These are phyloP conservation scores for Exophiala aquamarina DNA, from an alignment of 2,329 filamentous ascomycete species.

Conservation along the genomic window DNA sequence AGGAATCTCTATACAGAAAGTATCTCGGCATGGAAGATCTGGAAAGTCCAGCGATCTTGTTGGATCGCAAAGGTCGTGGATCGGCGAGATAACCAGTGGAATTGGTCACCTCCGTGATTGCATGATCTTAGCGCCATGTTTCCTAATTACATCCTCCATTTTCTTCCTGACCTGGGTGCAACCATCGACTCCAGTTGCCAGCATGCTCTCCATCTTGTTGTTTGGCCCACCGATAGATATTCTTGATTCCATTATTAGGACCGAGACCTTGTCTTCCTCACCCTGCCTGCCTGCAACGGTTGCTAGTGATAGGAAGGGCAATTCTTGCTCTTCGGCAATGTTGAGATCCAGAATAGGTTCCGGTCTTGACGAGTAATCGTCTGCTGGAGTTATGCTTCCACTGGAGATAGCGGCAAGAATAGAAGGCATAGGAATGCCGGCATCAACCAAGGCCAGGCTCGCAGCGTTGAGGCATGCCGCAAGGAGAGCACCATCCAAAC, in stretches of 20 bases:
- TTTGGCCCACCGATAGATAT: slow-evolving; percentile 64
- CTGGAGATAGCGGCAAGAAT: slow-evolving; percentile 88
- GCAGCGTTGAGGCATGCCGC: slow-evolving; percentile 88
- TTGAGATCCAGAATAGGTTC: slow-evolving; percentile 47
- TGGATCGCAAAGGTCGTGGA: slow-evolving; percentile 16
- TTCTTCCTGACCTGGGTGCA: slow-evolving; percentile 83
- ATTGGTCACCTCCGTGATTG: neutral
- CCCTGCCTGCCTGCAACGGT: slow-evolving; percentile 71
- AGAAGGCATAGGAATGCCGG: slow-evolving; percentile 91
- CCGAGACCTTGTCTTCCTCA: slow-evolving; percentile 62
- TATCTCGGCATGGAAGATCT: slow-evolving; percentile 27
- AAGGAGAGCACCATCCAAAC: slow-evolving; percentile 85
- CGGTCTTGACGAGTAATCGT: slow-evolving; percentile 18
- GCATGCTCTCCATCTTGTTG: slow-evolving; percentile 79
- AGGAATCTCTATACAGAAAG: slow-evolving; percentile 29
- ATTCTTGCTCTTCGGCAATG: slow-evolving; percentile 61
- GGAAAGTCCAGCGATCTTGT: slow-evolving; percentile 7
- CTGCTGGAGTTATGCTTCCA: slow-evolving; percentile 55
- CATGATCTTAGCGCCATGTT: slow-evolving; percentile 26
- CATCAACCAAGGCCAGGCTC: slow-evolving; percentile 88
- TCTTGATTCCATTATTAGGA: slow-evolving; percentile 81
- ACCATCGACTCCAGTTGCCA: slow-evolving; percentile 87
- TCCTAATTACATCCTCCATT: slow-evolving; percentile 70
- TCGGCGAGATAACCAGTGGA: neutral
- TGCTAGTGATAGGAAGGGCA: slow-evolving; percentile 84